phyloP scores from a whole-genome alignment of 164 flowering plant species.

The Dillenia turbinata region DNA sequence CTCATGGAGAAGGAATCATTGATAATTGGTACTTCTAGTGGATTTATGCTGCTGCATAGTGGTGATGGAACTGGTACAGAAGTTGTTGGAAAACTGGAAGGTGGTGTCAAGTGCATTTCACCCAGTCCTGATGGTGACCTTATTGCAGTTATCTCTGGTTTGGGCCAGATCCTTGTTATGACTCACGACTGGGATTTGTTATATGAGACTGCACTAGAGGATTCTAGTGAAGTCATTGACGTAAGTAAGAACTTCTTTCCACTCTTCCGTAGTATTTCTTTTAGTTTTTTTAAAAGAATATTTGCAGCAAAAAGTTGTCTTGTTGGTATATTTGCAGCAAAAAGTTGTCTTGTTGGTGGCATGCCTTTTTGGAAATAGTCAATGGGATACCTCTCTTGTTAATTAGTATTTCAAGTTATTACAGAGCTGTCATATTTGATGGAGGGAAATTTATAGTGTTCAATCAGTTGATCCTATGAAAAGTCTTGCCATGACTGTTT shows the following conservation, averaged over 20 bases:
- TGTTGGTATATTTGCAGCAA: too few species aligned
- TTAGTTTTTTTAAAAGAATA: not conserved
- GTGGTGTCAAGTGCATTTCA: constrained; percentile 74
- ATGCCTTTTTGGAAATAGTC: too few species aligned
- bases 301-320: too few species aligned
- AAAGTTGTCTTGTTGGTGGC: too few species aligned
- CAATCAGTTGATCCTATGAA: too few species aligned
- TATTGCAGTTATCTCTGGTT: constrained; percentile 66
- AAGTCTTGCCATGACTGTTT: too few species aligned
- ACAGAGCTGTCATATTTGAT: too few species aligned
- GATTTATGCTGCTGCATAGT: constrained; percentile 52
- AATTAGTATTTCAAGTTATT: too few species aligned
- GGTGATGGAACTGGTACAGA: constrained; percentile 57
- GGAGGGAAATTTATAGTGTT: too few species aligned
- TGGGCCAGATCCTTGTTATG: constrained; percentile 80
- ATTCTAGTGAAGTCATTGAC: constrained; percentile 47
- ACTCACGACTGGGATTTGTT: constrained; percentile 95
- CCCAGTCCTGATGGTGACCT: constrained; percentile 98
- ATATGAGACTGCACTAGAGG: constrained; percentile 65
- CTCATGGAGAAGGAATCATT: constrained; percentile 94
- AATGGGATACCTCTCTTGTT: too few species aligned
- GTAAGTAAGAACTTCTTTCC: constrained; percentile 56
- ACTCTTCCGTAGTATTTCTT: not conserved
- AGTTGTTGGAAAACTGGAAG: constrained; percentile 87
- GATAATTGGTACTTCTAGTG: constrained; percentile 66